phyloP scores from a whole-genome alignment of 805 yeast genomes.

The Pichia ethanolica region DNA sequence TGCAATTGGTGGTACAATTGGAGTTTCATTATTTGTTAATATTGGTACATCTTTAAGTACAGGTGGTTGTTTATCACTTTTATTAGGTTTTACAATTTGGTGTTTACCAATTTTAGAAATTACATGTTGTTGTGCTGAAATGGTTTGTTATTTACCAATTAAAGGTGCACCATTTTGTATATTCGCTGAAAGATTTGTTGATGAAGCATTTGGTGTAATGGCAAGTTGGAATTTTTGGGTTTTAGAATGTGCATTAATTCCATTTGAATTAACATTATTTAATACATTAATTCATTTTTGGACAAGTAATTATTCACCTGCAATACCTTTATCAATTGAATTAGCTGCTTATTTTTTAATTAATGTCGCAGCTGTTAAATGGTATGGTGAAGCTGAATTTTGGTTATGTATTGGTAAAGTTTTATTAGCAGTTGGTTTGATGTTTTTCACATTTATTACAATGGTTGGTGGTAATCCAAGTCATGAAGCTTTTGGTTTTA shows the following conservation, averaged over 20 bases:
- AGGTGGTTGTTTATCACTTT: conserved; percentile 35
- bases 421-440: conserved; percentile 39
- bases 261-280: conserved; percentile 42
- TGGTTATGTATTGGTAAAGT: conserved; percentile 41
- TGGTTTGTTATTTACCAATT: conserved; percentile 38
- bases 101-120: conserved; percentile 35
- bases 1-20: conserved; percentile 55
- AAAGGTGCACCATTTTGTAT: conserved; percentile 37
- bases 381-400: conserved; percentile 47
- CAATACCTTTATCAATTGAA: conserved; percentile 37
- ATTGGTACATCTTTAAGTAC: conserved; percentile 33
- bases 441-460: conserved; percentile 42
- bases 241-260: conserved; percentile 39
- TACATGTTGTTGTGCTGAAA: conserved; percentile 37
- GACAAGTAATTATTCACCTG: conserved; percentile 42
- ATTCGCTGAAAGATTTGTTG: conserved; percentile 40
- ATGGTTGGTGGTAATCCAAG: conserved; percentile 54
- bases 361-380: conserved; percentile 40
- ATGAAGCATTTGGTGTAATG: conserved; percentile 37
- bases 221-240: conserved; percentile 44
- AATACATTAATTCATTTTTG: conserved; percentile 49
- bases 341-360: conserved; percentile 35
- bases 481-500: conserved; percentile 44
- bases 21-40: conserved; percentile 37
- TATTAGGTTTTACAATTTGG: conserved; percentile 35